phyloP scores from a whole-genome alignment of 2,329 filamentous ascomycete genomes.

The Tothia fuscella region DNA sequence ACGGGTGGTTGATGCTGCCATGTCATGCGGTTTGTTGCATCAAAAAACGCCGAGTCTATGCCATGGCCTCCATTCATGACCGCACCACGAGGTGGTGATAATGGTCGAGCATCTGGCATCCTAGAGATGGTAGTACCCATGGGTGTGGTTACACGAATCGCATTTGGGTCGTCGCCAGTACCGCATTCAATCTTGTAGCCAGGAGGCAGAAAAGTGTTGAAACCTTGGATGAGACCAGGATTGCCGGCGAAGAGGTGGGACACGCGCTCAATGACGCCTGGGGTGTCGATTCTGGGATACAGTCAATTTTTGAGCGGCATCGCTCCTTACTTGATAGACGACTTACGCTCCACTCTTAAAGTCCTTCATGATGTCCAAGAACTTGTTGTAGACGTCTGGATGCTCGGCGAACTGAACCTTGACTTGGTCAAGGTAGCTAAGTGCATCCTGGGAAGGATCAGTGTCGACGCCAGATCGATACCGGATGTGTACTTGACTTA shows the following conservation, averaged over 20 bases:
- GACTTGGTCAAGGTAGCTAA: constrained; percentile 95
- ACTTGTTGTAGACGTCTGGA: constrained; percentile 92
- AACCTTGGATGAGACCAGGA: constrained; percentile 89
- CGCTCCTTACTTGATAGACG: constrained; percentile 51
- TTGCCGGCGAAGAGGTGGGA: constrained; percentile 93
- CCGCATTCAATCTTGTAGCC: constrained; percentile 96
- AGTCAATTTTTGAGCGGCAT: constrained; percentile 11
- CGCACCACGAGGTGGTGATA: constrained; percentile 20
- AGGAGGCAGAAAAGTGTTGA: constrained; percentile 93
- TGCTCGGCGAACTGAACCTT: constrained; percentile 97
- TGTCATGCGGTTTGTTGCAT: constrained; percentile 20
- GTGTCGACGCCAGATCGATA: not conserved
- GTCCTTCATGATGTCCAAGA: constrained; percentile 98
- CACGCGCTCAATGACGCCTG: constrained; percentile 91
- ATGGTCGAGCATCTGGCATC: constrained; percentile 47
- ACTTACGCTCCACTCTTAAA: constrained; percentile 99
- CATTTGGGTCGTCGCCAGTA: constrained; percentile 84
- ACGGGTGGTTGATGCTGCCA: constrained; percentile 20
- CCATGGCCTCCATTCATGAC: not conserved
- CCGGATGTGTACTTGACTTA: constrained; percentile 26
- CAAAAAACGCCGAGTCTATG: constrained; percentile 20
- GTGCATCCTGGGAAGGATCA: constrained; percentile 47
- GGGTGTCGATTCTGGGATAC: constrained; percentile 72
- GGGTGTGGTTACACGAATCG: constrained; percentile 90
- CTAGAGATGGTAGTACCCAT: constrained; percentile 94